Percentiles rank a stretch among this genome's conserved stretches.
Conservation (phyloP, 345 rosid genomes). For the Eucalyptus cladocalyx region DNA sequence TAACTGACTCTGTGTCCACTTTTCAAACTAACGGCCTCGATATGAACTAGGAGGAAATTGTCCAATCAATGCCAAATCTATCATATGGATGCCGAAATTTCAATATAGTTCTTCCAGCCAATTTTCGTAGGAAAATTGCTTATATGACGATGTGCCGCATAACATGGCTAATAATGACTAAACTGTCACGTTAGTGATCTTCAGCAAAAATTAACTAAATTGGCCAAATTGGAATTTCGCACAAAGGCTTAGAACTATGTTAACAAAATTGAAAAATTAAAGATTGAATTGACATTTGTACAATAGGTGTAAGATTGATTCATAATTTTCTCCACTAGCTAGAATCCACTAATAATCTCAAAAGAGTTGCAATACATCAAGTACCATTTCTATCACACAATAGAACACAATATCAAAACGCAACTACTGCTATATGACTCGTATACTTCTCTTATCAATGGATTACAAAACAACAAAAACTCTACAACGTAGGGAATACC, state of each 20-base stretch:
- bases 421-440: not conserved
- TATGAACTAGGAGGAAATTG: not conserved
- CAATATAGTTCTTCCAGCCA: fast-evolving
- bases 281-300: fast-evolving
- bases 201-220: not conserved
- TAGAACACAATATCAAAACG: not conserved
- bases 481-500: not conserved
- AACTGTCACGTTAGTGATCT: fast-evolving
- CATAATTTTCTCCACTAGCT: not conserved
- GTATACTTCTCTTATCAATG: not conserved
- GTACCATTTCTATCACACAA: not conserved
- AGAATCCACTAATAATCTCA: not conserved
- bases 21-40: not conserved
- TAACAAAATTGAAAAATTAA: not conserved
- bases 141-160: fast-evolving
- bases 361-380: not conserved
- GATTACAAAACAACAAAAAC: not conserved
- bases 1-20: not conserved
- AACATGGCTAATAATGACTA: fast-evolving
- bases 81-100: not conserved
- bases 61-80: not conserved
- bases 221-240: not conserved
- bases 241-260: not conserved
- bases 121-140: not conserved
- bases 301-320: not conserved